Evolutionary conservation across 177 flowering plant genomes (phyloP).

Genomic region (Vitis hybrid): DNA sequence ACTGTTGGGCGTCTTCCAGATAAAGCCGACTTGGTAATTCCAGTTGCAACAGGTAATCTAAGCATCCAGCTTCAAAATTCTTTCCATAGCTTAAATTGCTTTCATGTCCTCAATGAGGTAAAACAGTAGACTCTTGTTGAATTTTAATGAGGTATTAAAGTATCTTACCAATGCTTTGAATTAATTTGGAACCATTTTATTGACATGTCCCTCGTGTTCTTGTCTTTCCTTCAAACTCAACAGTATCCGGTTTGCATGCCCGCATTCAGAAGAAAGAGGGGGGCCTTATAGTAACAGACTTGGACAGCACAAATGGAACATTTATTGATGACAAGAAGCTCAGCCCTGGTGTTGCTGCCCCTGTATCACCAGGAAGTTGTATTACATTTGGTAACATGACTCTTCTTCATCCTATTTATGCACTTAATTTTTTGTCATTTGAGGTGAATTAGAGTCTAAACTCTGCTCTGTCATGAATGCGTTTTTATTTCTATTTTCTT

Average conservation of each 20-base stretch:
- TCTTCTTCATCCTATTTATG: not conserved
- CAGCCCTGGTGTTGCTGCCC: slow-evolving; percentile 55
- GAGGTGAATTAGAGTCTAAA: not conserved
- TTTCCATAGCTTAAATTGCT: too few species aligned
- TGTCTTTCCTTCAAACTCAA: not conserved
- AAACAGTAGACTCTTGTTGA: not conserved
- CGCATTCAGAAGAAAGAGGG: slow-evolving; percentile 67
- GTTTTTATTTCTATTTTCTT: too few species aligned
- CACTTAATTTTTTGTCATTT: too few species aligned
- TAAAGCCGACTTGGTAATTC: slow-evolving; percentile 85
- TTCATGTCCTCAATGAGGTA: too few species aligned
- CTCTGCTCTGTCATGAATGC: not conserved
- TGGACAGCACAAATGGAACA: slow-evolving; percentile 92
- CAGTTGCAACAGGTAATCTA: slow-evolving; percentile 82
- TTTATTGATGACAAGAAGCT: slow-evolving; percentile 61
- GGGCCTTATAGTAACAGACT: slow-evolving; percentile 61
- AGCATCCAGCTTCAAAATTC: too few species aligned
- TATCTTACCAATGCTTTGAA: too few species aligned
- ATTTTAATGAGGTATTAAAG: not conserved
- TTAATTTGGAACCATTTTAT: not conserved
- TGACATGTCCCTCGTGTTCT: not conserved
- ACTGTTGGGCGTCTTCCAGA: slow-evolving; percentile 82
- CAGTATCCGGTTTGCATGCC: slow-evolving; percentile 82
- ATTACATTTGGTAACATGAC: slow-evolving; percentile 62
- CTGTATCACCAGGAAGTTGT: slow-evolving; percentile 53